Base-by-base conservation (phyloP, 441 rosid genomes). In the Lepidium campestre region DNA sequence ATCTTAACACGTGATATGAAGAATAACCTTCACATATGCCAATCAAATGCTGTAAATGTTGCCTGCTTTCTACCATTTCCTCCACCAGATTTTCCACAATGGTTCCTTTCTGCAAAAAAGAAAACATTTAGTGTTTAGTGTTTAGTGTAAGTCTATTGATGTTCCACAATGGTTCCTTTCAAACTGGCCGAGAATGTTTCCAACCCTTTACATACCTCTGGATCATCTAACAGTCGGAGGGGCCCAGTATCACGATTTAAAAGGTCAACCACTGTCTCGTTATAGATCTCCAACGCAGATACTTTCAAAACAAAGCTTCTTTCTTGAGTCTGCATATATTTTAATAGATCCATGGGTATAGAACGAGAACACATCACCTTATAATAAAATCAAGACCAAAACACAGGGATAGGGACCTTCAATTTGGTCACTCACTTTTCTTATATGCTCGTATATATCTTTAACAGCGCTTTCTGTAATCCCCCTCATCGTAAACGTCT, bases 221-320 rank as follows among this genome's bases (percentile, higher is more conserved):
- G 96, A 82, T 93, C 98, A 80, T 93, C 98, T 78, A 88, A 71
- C 75, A 92, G 97, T 58, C 98, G 80, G 66, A 93, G 90, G 62
- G 89, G 77, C 44, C 94, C 87, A 75, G 96, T 79, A 60, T 84
- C 92, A 48, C 84, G 83, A 79, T 84, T 86, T 78, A 93, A 74
- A 64, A 93, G 90, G 77, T 93, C 97, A 44, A 82, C 69, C 58
- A 90, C 97, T 48, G 83, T 86, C 83, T 93, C 97, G 36, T 93
- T 90, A 64, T 93, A 93, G 64, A 93, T 93, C 87, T 93, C 97
- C 79, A 93, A 70, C 29, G 98, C 98, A 56, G 96, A 90, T 69
- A 93, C 50, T 75, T 86, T 93, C 77, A 93, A 71, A 61, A 82
- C 74, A 66, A 86, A 90, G 23, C 81, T 87, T 80, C 93, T 86